Conservation (phyloP, 1,284 basidiomycete species). For the Malassezia obtusa region DNA sequence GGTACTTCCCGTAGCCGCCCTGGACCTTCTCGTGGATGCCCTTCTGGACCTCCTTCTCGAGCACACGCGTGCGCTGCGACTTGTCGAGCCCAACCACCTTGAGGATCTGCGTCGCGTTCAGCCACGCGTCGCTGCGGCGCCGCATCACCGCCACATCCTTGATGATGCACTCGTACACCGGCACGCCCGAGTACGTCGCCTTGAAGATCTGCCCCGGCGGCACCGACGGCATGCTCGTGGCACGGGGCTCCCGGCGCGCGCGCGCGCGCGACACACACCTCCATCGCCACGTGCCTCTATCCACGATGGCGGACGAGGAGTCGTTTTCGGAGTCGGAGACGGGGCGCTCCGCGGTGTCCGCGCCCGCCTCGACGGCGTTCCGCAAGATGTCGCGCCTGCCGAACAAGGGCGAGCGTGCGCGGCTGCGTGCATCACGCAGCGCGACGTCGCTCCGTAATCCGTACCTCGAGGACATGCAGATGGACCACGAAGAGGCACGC, state of each 20-base stretch:
- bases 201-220: slow-evolving; percentile 23
- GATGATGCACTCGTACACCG: slow-evolving; percentile 50
- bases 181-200: slow-evolving; percentile 50
- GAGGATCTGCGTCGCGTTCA: slow-evolving; percentile 95
- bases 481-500: background rate
- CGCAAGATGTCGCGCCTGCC: slow-evolving; percentile 14
- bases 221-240: slow-evolving; percentile 11
- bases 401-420: background rate
- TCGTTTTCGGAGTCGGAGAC: slow-evolving; percentile 14
- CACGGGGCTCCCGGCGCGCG: background rate
- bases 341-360: slow-evolving; percentile 14
- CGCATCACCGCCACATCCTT: slow-evolving; percentile 76
- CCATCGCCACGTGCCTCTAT: slow-evolving; percentile 4
- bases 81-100: slow-evolving; percentile 99
- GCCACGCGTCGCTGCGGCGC: slow-evolving; percentile 82
- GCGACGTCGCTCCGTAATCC: slow-evolving; percentile 10
- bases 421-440: slow-evolving; percentile 8
- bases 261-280: slow-evolving; percentile 1
- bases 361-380: slow-evolving; percentile 15
- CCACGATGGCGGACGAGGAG: slow-evolving; percentile 13
- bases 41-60: slow-evolving; percentile 96
- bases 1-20: slow-evolving; percentile 98
- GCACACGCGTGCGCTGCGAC: slow-evolving; percentile 88
- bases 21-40: slow-evolving; percentile 99
- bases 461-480: slow-evolving; percentile 7